phyloP scores from a whole-genome alignment of 129 eudicot species.

The Kitagawia praeruptora region DNA sequence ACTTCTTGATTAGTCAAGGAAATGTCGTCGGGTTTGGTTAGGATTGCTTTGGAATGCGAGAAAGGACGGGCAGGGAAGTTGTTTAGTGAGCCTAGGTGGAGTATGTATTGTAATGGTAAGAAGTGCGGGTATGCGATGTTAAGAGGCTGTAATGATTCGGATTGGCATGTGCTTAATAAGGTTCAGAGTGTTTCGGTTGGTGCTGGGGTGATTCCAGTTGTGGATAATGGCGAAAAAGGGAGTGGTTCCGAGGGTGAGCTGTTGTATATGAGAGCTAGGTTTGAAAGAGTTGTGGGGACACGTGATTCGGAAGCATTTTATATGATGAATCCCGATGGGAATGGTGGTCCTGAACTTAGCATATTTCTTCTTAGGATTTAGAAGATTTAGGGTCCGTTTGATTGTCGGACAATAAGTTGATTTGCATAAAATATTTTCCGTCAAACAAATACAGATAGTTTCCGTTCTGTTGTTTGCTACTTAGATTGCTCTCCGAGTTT shows the following conservation, averaged over 20 bases:
- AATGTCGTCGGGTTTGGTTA: constrained; percentile 84
- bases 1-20: constrained; percentile 66
- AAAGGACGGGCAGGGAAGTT: constrained; percentile 28
- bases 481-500: too few species aligned
- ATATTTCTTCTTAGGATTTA: constrained; percentile 74
- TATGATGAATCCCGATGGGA: constrained; percentile 90
- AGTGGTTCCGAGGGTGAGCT: constrained; percentile 45
- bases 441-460: too few species aligned
- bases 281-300: constrained; percentile 86
- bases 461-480: too few species aligned
- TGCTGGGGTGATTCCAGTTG: constrained; percentile 89
- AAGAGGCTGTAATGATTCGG: constrained; percentile 52
- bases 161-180: constrained; percentile 70
- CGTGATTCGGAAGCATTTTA: constrained; percentile 96
- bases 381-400: not conserved
- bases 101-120: constrained; percentile 90
- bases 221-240: constrained; percentile 41
- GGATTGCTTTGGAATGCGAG: constrained; percentile 84
- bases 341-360: constrained; percentile 87
- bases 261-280: constrained; percentile 79
- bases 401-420: too few species aligned
- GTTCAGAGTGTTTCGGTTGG: constrained; percentile 72
- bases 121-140: constrained; percentile 70
- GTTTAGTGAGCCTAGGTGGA: constrained; percentile 60
- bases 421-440: too few species aligned